Base-by-base conservation (phyloP, 495 filamentous ascomycete species). In the Ascobolus immersus region DNA sequence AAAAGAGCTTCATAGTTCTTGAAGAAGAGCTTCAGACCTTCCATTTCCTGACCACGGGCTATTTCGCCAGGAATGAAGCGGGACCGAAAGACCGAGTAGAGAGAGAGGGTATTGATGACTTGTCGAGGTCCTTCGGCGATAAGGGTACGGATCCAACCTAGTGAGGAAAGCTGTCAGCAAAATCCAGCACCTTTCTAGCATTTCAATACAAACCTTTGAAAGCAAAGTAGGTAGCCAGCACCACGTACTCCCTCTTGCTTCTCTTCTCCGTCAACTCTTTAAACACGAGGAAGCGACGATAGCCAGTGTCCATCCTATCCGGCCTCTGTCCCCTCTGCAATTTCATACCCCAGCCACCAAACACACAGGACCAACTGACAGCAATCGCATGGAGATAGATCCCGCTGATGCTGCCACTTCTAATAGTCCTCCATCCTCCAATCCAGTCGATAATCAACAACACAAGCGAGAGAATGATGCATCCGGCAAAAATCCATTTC, bases 41-140 rank as follows among this genome's bases (percentile, higher is more conserved):
- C 58, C 33, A 56, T 55, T 26, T 65, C 64, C 25, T 68, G 59
- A 42, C 71, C 58, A 12, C 59, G 14, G n/a, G 14, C 18, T 4
- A 31, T 39, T 1, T 64, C 67, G 2, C 55, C 54, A 0, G 74
- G 69, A 11, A 77, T 55, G 14, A 82, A 57, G 32, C 86, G 62
- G 30, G 73, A 60, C 19, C 65, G 53, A 47, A 70, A 64, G 31
- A 89, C 79, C 0, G 78, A 73, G 44, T 75, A 82, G 4, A 96
- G 60, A 0, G 81, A 89, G 38, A 93, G 54, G 12, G 68, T 77
- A 48, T 96, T 96, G 49, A 93, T 60, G 35, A 71, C 73, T 45
- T 89, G 77, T 38, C 86, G 73, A 10, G 86, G 86, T 1, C 80
- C 84, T 54, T 89, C 76, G 27, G 81, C 86, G 41, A 93, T 62